phyloP scores from a whole-genome alignment of 2,329 filamentous ascomycete genomes.

The Didymella arachidicola region DNA sequence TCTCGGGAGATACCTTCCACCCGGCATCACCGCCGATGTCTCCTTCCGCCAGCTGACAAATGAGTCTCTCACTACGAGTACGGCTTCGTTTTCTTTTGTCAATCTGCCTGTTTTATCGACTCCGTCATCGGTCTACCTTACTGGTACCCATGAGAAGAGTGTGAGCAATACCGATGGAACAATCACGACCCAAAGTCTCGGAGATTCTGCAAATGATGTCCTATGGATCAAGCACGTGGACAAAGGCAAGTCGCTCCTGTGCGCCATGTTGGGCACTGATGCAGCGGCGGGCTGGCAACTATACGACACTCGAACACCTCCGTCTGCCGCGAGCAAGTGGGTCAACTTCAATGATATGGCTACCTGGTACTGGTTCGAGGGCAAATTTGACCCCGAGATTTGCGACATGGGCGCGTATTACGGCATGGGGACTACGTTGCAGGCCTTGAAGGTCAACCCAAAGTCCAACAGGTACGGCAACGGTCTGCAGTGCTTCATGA shows the following conservation, averaged over 20 bases:
- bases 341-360: neutral
- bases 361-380: slow-evolving; percentile 3
- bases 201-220: neutral
- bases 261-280: slow-evolving; percentile 30
- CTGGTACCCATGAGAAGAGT: neutral
- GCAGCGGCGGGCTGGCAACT: slow-evolving; percentile 24
- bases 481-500: neutral
- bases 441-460: neutral
- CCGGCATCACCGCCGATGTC: neutral
- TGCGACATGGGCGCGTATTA: slow-evolving; percentile 1
- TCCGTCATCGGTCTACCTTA: neutral
- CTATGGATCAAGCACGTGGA: slow-evolving; percentile 10
- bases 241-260: slow-evolving; percentile 25
- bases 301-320: slow-evolving; percentile 20
- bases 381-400: neutral
- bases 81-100: neutral
- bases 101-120: neutral
- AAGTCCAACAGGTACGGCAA: neutral
- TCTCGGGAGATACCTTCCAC: neutral
- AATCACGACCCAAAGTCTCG: neutral
- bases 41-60: neutral
- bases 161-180: too few species aligned
- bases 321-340: slow-evolving; percentile 32
- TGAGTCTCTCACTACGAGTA: neutral
- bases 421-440: neutral